Conservation (phyloP, 148 eudicot species). For the Diospyros lotus region DNA sequence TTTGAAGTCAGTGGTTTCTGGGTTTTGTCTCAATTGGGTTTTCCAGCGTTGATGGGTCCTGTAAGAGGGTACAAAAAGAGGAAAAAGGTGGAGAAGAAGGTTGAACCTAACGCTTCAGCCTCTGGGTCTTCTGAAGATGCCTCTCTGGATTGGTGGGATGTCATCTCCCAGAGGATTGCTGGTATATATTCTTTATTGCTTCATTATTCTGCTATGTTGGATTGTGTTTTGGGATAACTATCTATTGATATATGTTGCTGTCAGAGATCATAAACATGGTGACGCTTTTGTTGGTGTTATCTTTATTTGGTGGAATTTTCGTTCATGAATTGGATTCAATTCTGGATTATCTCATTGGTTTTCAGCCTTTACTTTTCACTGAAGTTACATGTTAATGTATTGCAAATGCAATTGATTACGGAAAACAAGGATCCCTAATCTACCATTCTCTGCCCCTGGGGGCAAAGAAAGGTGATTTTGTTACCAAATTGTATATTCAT, state of each 20-base stretch:
- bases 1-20: constrained; percentile 21
- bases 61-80: constrained; percentile 68
- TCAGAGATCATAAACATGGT: not conserved
- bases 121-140: constrained; percentile 55
- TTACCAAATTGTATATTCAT: constrained; percentile 3
- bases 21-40: constrained; percentile 40
- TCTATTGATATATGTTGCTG: too few species aligned
- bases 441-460: not conserved
- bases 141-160: constrained; percentile 60
- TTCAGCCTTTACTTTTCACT: not conserved
- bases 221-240: not conserved
- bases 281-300: not conserved
- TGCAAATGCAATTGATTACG: constrained; percentile 2
- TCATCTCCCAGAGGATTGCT: constrained; percentile 43
- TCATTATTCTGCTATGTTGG: constrained; percentile 1
- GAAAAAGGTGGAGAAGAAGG: constrained; percentile 44
- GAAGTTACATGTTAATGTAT: not conserved
- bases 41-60: constrained; percentile 50
- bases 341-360: not conserved
- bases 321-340: not conserved
- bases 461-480: not conserved
- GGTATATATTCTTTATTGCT: constrained; percentile 33
- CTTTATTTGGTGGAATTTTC: constrained; percentile 4
- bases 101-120: constrained; percentile 23
- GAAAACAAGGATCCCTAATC: constrained; percentile 11